Evolutionary conservation across 2,329 filamentous ascomycete genomes (phyloP).

Genomic region (Coniochaeta ligniaria): DNA sequence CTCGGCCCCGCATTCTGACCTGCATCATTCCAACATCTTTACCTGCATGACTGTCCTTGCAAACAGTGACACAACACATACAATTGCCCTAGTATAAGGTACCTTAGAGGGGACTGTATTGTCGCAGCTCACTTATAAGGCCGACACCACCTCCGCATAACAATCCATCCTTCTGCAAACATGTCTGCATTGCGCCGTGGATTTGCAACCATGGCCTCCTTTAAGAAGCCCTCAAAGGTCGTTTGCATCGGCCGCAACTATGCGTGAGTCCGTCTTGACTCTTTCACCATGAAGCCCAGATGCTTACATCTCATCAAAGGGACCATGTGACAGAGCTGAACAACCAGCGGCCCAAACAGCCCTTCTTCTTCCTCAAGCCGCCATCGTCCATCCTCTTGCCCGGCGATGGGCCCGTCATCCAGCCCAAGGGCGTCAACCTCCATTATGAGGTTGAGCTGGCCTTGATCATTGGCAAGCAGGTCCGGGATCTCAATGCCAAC

Average conservation of each 20-base stretch:
- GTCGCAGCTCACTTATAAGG: conserved; percentile 3
- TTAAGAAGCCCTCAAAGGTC: conserved; percentile 53
- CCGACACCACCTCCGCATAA: conserved; percentile 2
- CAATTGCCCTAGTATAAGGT: not conserved
- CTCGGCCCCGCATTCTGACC: not conserved
- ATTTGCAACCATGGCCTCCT: conserved; percentile 24
- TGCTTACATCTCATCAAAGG: conserved; percentile 32
- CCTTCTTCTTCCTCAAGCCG: conserved; percentile 99
- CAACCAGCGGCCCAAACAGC: conserved; percentile 81
- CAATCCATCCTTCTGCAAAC: conserved; percentile 7
- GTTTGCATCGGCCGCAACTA: conserved; percentile 92
- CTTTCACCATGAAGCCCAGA: not conserved
- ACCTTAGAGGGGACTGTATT: not conserved
- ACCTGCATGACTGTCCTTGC: not conserved
- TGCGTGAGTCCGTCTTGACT: conserved; percentile 55
- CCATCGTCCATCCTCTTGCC: conserved; percentile 78
- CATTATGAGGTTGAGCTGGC: conserved; percentile 96
- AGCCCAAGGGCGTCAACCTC: conserved; percentile 74
- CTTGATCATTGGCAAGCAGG: conserved; percentile 74
- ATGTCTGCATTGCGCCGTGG: conserved; percentile 17
- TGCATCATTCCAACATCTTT: not conserved
- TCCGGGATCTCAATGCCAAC: conserved; percentile 68
- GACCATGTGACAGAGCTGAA: conserved; percentile 93
- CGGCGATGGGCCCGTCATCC: conserved; percentile 69
- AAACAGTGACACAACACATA: not conserved